Evolutionary conservation across 345 rosid species (phyloP), one percentile per base, ranked within the genome.

Genomic region (Xanthoceras sorbifolium): DNA sequence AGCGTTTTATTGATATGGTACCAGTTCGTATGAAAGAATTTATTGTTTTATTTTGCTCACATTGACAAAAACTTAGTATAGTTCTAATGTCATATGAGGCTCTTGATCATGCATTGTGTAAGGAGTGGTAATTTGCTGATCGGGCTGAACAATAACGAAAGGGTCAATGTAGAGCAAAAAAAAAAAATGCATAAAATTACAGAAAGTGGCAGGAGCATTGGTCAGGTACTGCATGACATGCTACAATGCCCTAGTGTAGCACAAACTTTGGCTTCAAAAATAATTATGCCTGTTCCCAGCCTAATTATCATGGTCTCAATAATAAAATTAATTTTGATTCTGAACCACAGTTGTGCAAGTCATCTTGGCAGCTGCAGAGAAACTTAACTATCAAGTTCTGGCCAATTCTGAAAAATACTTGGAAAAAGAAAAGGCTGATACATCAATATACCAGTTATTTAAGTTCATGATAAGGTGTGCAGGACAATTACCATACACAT

Each of bases 1-100:
- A 91, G 83, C 93, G 93, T 69, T 93, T 90, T 73, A 82, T 96
- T 60, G 95, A 92, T 57, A 89, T 90, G 97, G 99, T 96, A 84
- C 31, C 1, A 20, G 61, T 57, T 65, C 36, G 55, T 34, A 23
- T 61, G 44, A 67, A 55, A 76, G 9, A 38, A 66, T 25, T 31
- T 10, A 9, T 0, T 60, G 14, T 71, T 26, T 75, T 59, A 20
- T n/a, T 71, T 1, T 31, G n/a, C 44, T 18, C 18, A 57, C 64
- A 10, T 44, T 61, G 54, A 61, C 57, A 9, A 15, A 76, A 23
- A 44, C 34, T 60, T 23, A 34, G 5, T 46, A 46, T 74, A 64
- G 44, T 74, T 74, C 20, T 11, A 32, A 52, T 71, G 50, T 7
- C 46, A 11, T 54, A 18, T 40, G 28, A 46, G 20, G 44, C 17